Evolutionary conservation across 164 flowering plant species (phyloP).

Genomic region (Saururus chinensis): DNA sequence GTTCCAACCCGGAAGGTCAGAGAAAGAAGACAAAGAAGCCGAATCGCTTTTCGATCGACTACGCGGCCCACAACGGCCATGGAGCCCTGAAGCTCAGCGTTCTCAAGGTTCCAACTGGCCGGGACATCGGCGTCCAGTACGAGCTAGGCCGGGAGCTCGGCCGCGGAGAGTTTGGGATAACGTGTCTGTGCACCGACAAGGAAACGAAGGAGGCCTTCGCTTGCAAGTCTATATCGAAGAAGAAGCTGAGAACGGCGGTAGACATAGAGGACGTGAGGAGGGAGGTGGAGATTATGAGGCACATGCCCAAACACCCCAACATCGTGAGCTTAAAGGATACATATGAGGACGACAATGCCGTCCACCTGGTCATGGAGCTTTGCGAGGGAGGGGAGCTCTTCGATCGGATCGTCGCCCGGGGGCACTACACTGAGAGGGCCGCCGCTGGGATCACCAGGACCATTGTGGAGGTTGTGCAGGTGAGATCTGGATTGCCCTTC

Average conservation of each 20-base stretch:
- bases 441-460: slow-evolving; percentile 67
- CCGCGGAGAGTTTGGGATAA: slow-evolving; percentile 78
- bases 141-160: slow-evolving; percentile 79
- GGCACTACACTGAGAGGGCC: slow-evolving; percentile 84
- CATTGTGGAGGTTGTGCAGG: slow-evolving; percentile 87
- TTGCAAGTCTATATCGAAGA: slow-evolving; percentile 84
- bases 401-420: slow-evolving; percentile 80
- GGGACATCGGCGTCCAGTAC: slow-evolving; percentile 42
- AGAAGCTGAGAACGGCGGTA: slow-evolving; percentile 65
- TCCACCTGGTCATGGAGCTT: slow-evolving; percentile 84
- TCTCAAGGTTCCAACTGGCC: slow-evolving; percentile 54
- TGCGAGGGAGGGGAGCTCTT: slow-evolving; percentile 91
- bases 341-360: slow-evolving; percentile 75
- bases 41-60: slow-evolving; percentile 55
- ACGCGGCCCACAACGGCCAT: slow-evolving; percentile 15
- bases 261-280: slow-evolving; percentile 85
- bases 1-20: slow-evolving; percentile 28
- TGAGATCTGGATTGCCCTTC: slow-evolving; percentile 9
- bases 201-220: slow-evolving; percentile 40
- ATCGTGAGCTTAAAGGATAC: slow-evolving; percentile 70
- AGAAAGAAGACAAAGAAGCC: slow-evolving; percentile 32
- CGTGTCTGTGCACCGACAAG: slow-evolving; percentile 69
- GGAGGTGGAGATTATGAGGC: slow-evolving; percentile 80
- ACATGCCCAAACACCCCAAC: slow-evolving; percentile 66
- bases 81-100: slow-evolving; percentile 36